Evolutionary conservation across 2,329 filamentous ascomycete species (phyloP).

Genomic region (Neoascochyta sp.): DNA sequence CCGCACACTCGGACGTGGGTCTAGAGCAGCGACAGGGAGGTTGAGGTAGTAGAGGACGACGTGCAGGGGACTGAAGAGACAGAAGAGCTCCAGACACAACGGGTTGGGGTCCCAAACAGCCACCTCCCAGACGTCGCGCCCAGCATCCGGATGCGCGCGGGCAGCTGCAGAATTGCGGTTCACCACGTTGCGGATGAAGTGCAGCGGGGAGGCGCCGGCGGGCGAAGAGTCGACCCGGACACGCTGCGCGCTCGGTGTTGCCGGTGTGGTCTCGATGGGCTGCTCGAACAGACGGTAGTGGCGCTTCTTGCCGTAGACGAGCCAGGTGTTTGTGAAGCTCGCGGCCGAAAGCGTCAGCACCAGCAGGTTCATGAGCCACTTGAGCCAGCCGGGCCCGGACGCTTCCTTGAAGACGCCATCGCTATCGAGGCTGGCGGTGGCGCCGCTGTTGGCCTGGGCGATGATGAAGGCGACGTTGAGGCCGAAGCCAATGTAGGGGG

Average conservation of each 20-base stretch:
- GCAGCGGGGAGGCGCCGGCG: slow-evolving; percentile 70
- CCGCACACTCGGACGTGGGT: slow-evolving; percentile 79
- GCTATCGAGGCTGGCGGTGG: slow-evolving; percentile 46
- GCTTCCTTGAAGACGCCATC: slow-evolving; percentile 77
- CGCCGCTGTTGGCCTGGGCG: slow-evolving; percentile 70
- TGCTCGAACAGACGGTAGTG: slow-evolving; percentile 90
- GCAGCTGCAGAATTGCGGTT: slow-evolving; percentile 67
- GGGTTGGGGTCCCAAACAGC: slow-evolving; percentile 91
- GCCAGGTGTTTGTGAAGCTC: slow-evolving; percentile 73
- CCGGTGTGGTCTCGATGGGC: slow-evolving; percentile 69
- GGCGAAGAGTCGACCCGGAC: slow-evolving; percentile 86
- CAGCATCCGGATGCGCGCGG: slow-evolving; percentile 76
- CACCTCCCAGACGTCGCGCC: slow-evolving; percentile 90
- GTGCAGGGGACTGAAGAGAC: slow-evolving; percentile 89
- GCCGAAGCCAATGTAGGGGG: slow-evolving; percentile 68
- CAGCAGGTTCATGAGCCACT: slow-evolving; percentile 63
- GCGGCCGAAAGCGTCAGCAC: slow-evolving; percentile 66
- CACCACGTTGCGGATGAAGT: slow-evolving; percentile 66
- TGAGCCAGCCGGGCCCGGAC: slow-evolving; percentile 58
- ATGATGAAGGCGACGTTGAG: slow-evolving; percentile 79
- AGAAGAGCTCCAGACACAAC: slow-evolving; percentile 76
- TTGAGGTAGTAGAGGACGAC: slow-evolving; percentile 87
- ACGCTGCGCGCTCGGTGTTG: slow-evolving; percentile 80
- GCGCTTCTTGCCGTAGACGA: slow-evolving; percentile 75
- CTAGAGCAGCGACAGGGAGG: slow-evolving; percentile 70